Base-by-base conservation (phyloP, 148 eudicot species). In the Oxyria digyna region DNA sequence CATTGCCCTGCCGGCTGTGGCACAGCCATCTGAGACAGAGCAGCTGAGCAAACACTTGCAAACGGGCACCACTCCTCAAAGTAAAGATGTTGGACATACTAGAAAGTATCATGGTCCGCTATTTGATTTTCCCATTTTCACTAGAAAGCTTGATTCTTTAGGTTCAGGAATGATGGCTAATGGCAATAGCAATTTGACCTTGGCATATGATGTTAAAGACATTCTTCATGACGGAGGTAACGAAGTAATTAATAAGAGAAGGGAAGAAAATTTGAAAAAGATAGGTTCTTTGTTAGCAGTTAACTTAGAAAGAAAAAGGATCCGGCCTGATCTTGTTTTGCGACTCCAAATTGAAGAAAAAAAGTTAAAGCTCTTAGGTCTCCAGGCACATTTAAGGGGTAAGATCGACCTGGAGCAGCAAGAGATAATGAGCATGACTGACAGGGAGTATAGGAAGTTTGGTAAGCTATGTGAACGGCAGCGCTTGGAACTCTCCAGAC, bases 351-450 rank as follows among this genome's bases (percentile, higher is more conserved):
- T 94, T 77, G 97, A 94, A 80, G 95, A 91, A 68, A 94, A 87
- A 74, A 94, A 94, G 74, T 84, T 94, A 50, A 83, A 82, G 74
- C 91, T 94, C 67, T 75, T 75, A 67, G 91, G 88, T 69, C 78
- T 83, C 67, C 99, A 94, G 85, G 83, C 96, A 10, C 96, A 88
- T 37, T 67, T 94, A 75, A 83, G 97, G 80, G 91, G 87, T 43
- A 88, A 94, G 78, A 85, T 94, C 74, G 96, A 90, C 80, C 97
- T 85, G 70, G 96, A 94, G 69, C 99, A 94, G 68, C 92, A 85
- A 73, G 99, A 94, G 75, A 94, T 94, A 72, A 88, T 94, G 99
- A 86, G 89, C 41, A 88, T 94, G 99, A 82, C 85, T 62, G 99
- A 94, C 72, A 85, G 99, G 78, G 97, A 89, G 70, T 94, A 94